Conservation (phyloP, 2,329 filamentous ascomycete species). For the Neonectria hederae region DNA sequence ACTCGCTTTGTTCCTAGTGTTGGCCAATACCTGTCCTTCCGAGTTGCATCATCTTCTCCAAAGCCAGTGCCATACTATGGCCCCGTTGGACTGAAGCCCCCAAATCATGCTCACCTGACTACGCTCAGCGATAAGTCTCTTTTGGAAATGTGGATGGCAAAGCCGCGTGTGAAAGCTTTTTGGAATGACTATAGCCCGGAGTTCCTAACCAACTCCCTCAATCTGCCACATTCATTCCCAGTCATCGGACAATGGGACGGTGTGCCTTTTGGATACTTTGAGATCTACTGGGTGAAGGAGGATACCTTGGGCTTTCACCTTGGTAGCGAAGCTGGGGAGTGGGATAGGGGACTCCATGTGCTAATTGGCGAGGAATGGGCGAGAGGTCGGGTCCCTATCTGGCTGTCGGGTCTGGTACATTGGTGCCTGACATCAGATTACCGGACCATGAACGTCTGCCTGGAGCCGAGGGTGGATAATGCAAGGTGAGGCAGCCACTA, state of each 20-base stretch:
- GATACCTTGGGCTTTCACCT: conserved; percentile 79
- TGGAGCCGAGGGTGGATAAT: conserved; percentile 95
- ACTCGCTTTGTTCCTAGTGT: conserved; percentile 84
- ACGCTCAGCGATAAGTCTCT: conserved; percentile 65
- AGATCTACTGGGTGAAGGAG: conserved; percentile 98
- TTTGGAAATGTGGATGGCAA: conserved; percentile 88
- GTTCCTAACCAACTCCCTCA: conserved; percentile 74
- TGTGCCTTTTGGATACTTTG: conserved; percentile 95
- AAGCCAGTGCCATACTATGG: conserved; percentile 72
- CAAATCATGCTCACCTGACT: conserved; percentile 52
- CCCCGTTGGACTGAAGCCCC: conserved; percentile 57
- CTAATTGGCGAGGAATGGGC: conserved; percentile 94
- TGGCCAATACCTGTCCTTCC: conserved; percentile 87
- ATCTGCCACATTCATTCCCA: conserved; percentile 81
- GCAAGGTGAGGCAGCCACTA: conserved; percentile 69
- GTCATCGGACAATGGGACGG: conserved; percentile 95
- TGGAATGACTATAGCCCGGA: conserved; percentile 77
- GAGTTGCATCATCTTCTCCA: conserved; percentile 77
- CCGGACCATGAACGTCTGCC: conserved; percentile 81
- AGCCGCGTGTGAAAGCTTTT: conserved; percentile 82
- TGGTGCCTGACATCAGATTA: conserved; percentile 81
- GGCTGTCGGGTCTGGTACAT: conserved; percentile 89
- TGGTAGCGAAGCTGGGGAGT: conserved; percentile 74
- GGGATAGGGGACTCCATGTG: conserved; percentile 88
- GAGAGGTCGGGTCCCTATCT: conserved; percentile 80